Base-by-base conservation (phyloP, 2,329 filamentous ascomycete genomes). In the Claviceps pazoutovae region DNA sequence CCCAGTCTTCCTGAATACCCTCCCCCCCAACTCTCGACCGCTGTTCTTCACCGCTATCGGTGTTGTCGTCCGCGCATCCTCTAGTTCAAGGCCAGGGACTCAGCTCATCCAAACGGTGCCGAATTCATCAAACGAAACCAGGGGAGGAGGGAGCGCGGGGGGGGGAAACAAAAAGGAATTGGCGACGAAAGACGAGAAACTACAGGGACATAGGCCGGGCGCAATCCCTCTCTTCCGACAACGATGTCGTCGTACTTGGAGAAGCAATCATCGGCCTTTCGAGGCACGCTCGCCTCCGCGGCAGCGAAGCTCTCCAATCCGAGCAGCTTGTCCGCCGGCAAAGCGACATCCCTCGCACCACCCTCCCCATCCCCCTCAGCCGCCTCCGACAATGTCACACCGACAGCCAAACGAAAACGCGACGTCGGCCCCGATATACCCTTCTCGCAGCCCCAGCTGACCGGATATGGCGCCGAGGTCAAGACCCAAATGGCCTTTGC, bases 401-500 rank as follows among this genome's bases (percentile, higher is more conserved):
- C 82, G 8, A 76, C 80, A 48, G 77, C 77, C 52, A 82, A 81
- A 65, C 74, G 74, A 55, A 82, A 83, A 68, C 74, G 77, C 61
- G 77, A 80, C 57, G 64, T 68, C 42, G 66, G 66, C 5, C 73
- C 74, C 46, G 72, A 75, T 13, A 74, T 86, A 50, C 64, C 65
- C 44, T 91, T 83, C 69, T 90, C 86, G 52, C 87, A 90, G 69
- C 86, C 86, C 19, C 77, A 79, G 57, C 82, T 84, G 61, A 87
- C 82, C 16, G 84, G 83, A 62, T 86, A 83, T 50, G 88, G 89
- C 58, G 76, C 76, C 54, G 84, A 91, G 66, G 82, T 93, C 65
- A 83, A 88, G 72, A 94, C 89, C 13, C 87, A 95, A 66, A 83
- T 96, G 64, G 80, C 85, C 53, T 95, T 89, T 69, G 88, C 88